These are phyloP conservation scores for Bimuria novae-zelandiae DNA, from an alignment of 2,329 filamentous ascomycete species.

Conservation along the genomic window DNA sequence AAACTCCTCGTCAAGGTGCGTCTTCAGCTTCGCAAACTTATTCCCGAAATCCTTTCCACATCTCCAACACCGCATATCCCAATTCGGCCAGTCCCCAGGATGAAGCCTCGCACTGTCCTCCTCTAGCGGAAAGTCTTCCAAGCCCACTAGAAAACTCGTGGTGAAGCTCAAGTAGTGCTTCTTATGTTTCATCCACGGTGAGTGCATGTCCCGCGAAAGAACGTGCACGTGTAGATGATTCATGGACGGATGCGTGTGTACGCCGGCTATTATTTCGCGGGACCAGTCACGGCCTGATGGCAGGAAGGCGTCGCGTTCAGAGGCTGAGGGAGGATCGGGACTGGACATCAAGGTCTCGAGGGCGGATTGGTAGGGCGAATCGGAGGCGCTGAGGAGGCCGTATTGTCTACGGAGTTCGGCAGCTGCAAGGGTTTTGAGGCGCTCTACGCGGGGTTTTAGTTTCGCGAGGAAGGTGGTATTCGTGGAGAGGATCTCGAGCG, in stretches of 20 bases:
- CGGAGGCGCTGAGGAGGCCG: slow-evolving; percentile 65
- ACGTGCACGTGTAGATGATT: slow-evolving; percentile 90
- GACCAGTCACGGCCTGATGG: slow-evolving; percentile 80
- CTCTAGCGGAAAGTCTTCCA: slow-evolving; percentile 79
- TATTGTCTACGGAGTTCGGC: slow-evolving; percentile 74
- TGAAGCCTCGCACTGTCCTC: slow-evolving; percentile 66
- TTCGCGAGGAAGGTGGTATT: slow-evolving; percentile 69
- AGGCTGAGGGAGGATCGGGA: slow-evolving; percentile 38
- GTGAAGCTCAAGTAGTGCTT: slow-evolving; percentile 94
- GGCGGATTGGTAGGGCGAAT: slow-evolving; percentile 66
- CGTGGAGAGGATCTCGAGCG: slow-evolving; percentile 72
- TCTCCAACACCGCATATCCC: slow-evolving; percentile 80
- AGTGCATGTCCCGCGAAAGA: slow-evolving; percentile 77
- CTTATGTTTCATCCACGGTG: slow-evolving; percentile 71
- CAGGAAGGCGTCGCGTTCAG: slow-evolving; percentile 47
- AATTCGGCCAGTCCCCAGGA: slow-evolving; percentile 64
- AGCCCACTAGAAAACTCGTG: slow-evolving; percentile 78
- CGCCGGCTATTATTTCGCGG: slow-evolving; percentile 73
- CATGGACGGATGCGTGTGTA: slow-evolving; percentile 92
- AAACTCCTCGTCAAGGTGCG: slow-evolving; percentile 76
- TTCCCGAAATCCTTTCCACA: slow-evolving; percentile 77
- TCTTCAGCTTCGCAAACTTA: slow-evolving; percentile 73
- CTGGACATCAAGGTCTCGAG: slow-evolving; percentile 54
- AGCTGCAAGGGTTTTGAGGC: slow-evolving; percentile 68
- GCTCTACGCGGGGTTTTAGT: slow-evolving; percentile 64